Conservation (phyloP, 108 stramenopile genomes). For the Fistulifera pelliculosa region DNA sequence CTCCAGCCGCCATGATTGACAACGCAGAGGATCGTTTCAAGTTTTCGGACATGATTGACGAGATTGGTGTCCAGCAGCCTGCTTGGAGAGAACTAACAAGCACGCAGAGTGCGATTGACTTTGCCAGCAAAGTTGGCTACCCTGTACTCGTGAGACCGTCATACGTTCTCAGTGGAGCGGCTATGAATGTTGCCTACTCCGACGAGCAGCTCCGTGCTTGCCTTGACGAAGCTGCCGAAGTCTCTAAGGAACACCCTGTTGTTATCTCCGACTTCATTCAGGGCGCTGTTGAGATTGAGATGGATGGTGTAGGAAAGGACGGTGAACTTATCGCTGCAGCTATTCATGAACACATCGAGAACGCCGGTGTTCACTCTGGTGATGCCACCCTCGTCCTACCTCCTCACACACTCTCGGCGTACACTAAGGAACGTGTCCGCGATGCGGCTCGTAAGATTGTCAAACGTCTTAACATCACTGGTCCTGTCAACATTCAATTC, state of each 20-base stretch:
- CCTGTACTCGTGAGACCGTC: constrained; percentile 95
- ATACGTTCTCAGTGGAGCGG: constrained; percentile 96
- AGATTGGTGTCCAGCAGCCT: constrained; percentile 93
- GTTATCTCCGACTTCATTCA: constrained; percentile 96
- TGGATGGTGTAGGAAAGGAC: constrained; percentile 93
- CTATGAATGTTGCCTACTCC: constrained; percentile 95
- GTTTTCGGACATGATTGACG: constrained; percentile 96
- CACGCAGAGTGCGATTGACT: constrained; percentile 73
- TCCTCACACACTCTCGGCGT: constrained; percentile 79
- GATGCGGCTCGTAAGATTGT: constrained; percentile 88
- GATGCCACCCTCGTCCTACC: constrained; percentile 92
- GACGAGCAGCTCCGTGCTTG: constrained; percentile 85
- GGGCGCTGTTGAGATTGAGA: constrained; percentile 93
- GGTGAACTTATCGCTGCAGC: constrained; percentile 93
- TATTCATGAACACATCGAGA: constrained; percentile 97
- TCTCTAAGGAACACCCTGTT: constrained; percentile 94
- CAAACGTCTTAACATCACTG: constrained; percentile 92
- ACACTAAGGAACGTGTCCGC: constrained; percentile 71
- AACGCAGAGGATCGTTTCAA: constrained; percentile 95
- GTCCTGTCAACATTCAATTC: constrained; percentile 98
- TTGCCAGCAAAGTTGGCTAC: constrained; percentile 87
- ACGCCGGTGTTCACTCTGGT: constrained; percentile 97
- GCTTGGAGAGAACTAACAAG: constrained; percentile 91
- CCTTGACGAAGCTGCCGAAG: constrained; percentile 86
- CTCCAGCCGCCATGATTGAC: constrained; percentile 91